Conservation (phyloP, 2,329 filamentous ascomycete species). For the Hymenoscyphus albidus region DNA sequence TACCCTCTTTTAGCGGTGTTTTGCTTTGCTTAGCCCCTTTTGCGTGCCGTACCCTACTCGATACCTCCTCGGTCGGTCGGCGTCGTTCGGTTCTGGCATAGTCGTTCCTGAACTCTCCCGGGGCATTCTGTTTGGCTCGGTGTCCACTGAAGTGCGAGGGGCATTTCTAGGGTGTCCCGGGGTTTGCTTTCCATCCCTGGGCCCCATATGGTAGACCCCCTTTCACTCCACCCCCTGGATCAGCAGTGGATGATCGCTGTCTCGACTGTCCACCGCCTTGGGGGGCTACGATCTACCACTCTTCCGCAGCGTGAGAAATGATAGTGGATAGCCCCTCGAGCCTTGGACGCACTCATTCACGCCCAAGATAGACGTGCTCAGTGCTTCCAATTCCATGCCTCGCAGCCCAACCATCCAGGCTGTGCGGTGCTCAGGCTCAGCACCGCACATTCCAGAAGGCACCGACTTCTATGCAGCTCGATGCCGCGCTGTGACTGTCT, state of each 20-base stretch:
- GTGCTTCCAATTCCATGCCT: background rate
- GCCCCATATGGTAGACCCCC: background rate
- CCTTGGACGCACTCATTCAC: background rate
- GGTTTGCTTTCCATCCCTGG: background rate
- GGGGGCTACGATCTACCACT: background rate
- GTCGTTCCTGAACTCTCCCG: conserved; percentile 8
- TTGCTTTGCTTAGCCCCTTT: background rate
- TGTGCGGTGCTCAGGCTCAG: background rate
- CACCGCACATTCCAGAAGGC: conserved; percentile 21
- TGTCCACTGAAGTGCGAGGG: background rate
- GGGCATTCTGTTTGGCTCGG: background rate
- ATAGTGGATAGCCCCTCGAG: too few species aligned
- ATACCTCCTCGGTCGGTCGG: background rate
- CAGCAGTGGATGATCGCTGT: background rate
- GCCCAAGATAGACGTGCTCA: background rate
- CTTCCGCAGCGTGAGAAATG: too few species aligned
- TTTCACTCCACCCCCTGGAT: background rate
- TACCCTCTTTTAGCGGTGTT: background rate
- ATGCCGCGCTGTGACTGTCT: background rate
- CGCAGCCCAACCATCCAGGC: background rate
- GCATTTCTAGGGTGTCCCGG: background rate
- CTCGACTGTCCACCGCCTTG: background rate
- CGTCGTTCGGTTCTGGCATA: background rate
- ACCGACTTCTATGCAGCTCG: conserved; percentile 1
- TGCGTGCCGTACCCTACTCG: background rate